These are phyloP conservation scores for Dactylonectria estremocensis DNA, from an alignment of 2,329 filamentous ascomycete genomes.

Conservation along the genomic window DNA sequence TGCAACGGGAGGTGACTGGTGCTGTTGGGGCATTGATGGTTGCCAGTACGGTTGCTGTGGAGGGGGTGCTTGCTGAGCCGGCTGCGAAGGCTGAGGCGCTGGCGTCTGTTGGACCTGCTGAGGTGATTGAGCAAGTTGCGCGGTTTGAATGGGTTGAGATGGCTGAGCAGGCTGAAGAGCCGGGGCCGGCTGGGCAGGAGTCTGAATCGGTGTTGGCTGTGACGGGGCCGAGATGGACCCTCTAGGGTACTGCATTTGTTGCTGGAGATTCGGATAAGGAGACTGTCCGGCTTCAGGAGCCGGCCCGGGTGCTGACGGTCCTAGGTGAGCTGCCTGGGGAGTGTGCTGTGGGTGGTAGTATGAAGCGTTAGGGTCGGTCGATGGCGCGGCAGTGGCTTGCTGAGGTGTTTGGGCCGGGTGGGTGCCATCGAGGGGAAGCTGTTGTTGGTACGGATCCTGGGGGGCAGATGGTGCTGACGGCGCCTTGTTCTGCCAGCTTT, in stretches of 20 bases:
- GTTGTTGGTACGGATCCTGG: constrained; percentile 51
- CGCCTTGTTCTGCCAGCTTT: constrained; percentile 65
- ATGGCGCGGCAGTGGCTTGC: constrained; percentile 47
- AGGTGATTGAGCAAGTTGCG: constrained; percentile 50
- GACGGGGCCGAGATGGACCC: constrained; percentile 57
- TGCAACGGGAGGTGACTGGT: constrained; percentile 50
- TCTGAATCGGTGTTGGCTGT: constrained; percentile 52
- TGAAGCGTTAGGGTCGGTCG: constrained; percentile 67
- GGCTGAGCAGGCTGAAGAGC: constrained; percentile 46
- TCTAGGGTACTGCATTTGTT: constrained; percentile 61
- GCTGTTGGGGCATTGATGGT: constrained; percentile 52
- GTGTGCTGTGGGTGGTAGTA: constrained; percentile 70
- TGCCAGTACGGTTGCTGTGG: constrained; percentile 56
- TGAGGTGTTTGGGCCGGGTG: constrained; percentile 51
- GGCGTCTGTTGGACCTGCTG: constrained; percentile 41
- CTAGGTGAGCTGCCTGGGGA: constrained; percentile 51
- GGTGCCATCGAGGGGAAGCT: constrained; percentile 43
- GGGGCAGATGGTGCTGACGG: constrained; percentile 58
- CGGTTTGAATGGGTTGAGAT: constrained; percentile 39
- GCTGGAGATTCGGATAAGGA: constrained; percentile 68
- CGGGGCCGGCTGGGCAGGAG: constrained; percentile 46
- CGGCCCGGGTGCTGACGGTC: constrained; percentile 56
- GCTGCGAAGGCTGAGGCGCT: constrained; percentile 56
- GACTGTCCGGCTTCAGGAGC: constrained; percentile 62
- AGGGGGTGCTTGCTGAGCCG: constrained; percentile 50